Conservation (phyloP, 352 stramenopile species). For the Globisporangium cederbergense region DNA sequence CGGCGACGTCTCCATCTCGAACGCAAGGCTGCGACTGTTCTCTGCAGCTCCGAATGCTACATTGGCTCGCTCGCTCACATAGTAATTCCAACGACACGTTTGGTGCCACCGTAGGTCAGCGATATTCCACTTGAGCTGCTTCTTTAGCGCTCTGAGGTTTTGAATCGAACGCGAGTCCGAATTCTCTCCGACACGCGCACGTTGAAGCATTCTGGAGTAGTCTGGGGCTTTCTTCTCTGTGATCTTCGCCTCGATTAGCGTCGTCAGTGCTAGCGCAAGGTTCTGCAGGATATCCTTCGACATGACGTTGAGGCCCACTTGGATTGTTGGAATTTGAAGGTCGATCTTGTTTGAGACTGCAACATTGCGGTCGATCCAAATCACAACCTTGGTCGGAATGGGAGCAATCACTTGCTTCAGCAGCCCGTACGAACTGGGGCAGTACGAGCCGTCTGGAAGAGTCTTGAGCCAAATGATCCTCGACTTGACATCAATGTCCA, state of each 20-base stretch:
- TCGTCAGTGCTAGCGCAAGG: constrained; percentile 27
- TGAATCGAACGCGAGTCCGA: constrained; percentile 27
- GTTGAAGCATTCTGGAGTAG: constrained; percentile 33
- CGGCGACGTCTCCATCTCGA: constrained; percentile 47
- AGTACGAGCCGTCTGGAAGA: constrained; percentile 54
- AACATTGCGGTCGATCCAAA: constrained; percentile 50
- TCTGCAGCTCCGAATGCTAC: constrained; percentile 40
- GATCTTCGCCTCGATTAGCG: constrained; percentile 43
- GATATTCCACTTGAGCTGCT: constrained; percentile 68
- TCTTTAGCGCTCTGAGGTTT: constrained; percentile 40
- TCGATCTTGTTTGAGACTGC: constrained; percentile 39
- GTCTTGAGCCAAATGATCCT: constrained; percentile 63
- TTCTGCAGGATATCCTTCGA: constrained; percentile 73
- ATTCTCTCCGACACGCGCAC: not conserved
- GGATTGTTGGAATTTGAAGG: constrained; percentile 54
- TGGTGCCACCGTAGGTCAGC: constrained; percentile 51
- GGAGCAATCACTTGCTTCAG: constrained; percentile 65
- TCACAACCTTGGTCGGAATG: constrained; percentile 48
- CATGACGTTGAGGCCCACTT: constrained; percentile 40
- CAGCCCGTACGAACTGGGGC: constrained; percentile 51
- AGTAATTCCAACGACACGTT: constrained; percentile 51
- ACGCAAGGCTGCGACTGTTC: constrained; percentile 24
- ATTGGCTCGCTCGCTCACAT: constrained; percentile 38
- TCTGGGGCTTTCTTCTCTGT: constrained; percentile 32
- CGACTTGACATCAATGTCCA: constrained; percentile 74